Evolutionary conservation across 257 asterid species (phyloP), one percentile per base, ranked within the genome.

Genomic region (Ilex asprella): DNA sequence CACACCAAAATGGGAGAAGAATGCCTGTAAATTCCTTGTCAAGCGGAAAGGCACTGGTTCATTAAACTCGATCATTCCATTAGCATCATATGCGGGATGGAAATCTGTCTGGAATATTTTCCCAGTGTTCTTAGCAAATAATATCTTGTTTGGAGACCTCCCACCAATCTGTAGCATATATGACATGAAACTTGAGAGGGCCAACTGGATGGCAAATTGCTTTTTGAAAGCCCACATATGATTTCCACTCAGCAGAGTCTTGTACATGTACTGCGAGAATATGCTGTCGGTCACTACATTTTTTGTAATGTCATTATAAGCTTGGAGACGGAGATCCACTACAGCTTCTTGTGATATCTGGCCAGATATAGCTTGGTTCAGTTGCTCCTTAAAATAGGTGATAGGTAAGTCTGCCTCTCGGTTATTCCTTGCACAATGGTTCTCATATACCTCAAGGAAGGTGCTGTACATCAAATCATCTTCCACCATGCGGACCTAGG

Each of bases 121-220:
- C 71, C 99, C 96, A 0, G 97, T 93, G 80, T 89, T 93, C 78
- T 93, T 93, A 10, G 97, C 99, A 71, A 93, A 93, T 65, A 89
- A 77, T 66, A 93, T 89, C 83, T 93, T 89, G 85, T 93, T 93
- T 7, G 99, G 97, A 39, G 97, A 89, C 75, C 99, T 85, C 65
- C 99, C 97, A 58, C 97, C 99, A 12, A 93, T 89, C 79, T 89
- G 99, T 55, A 93, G 88, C 97, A 89, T 89, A 81, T 74, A 93
- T 30, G 96, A 87, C 91, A 93, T 80, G 66, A 93, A 93, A 78
- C 97, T 89, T 30, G 99, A 93, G 59, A 93, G 94, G 12, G 99
- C 96, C 73, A 93, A 78, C 80, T 93, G 99, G 70, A 83, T 86
- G 0, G 99, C 93, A 70, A 93, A 93, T 71, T 93, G 97, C 82